A percentile compares a stretch with the other conserved stretches of the same genome.
Conservation (phyloP, 2,329 filamentous ascomycete genomes). For the Trichoderma oligosporum region DNA sequence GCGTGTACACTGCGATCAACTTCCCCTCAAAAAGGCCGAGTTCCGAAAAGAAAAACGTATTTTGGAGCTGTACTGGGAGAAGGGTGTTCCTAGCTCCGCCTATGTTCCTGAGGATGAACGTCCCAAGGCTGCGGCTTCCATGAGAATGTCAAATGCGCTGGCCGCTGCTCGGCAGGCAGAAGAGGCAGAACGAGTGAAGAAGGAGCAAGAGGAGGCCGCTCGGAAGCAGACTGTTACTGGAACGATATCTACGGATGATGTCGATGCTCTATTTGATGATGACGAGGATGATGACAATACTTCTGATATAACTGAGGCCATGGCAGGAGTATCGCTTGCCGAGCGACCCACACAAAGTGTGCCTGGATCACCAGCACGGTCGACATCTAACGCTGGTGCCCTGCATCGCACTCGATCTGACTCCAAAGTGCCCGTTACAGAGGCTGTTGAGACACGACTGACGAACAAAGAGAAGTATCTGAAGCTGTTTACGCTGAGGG, state of each 20-base stretch:
- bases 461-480: constrained; percentile 96
- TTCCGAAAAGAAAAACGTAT: constrained; percentile 95
- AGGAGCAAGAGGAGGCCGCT: constrained; percentile 85
- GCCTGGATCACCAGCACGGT: constrained; percentile 81
- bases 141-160: constrained; percentile 69
- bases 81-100: constrained; percentile 92
- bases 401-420: constrained; percentile 90
- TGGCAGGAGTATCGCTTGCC: constrained; percentile 82
- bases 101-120: constrained; percentile 97
- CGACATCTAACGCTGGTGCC: constrained; percentile 61
- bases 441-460: constrained; percentile 73
- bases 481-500: constrained; percentile 80
- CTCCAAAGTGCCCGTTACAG: constrained; percentile 75
- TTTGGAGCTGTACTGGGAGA: constrained; percentile 98
- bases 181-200: constrained; percentile 73
- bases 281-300: constrained; percentile 78
- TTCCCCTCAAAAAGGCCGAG: constrained; percentile 98
- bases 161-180: constrained; percentile 77
- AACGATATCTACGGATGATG: constrained; percentile 88
- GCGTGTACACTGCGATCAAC: constrained; percentile 96
- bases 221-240: constrained; percentile 93
- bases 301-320: constrained; percentile 84
- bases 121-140: constrained; percentile 73
- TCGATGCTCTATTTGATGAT: constrained; percentile 93
- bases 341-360: constrained; percentile 95